phyloP scores from a whole-genome alignment of 192 early-diverging fungal species.

The Coemansia sp. region DNA sequence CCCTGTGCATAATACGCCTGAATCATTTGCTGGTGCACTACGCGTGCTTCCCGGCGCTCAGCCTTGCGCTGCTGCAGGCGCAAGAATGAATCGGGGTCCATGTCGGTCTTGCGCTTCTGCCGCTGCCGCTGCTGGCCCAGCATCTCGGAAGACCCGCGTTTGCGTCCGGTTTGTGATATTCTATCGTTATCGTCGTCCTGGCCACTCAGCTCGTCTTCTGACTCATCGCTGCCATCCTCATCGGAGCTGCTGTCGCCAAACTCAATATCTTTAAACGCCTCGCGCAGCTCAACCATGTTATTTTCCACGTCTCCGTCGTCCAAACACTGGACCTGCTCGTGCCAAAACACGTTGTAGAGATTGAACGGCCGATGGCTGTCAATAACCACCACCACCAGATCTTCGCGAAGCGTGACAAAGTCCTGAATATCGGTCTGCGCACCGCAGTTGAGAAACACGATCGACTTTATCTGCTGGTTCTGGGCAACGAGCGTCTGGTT shows the following conservation, averaged over 20 bases:
- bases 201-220: slow-evolving; percentile 1
- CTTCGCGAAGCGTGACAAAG: slow-evolving; percentile 54
- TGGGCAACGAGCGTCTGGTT: slow-evolving; percentile 55
- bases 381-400: slow-evolving; percentile 73
- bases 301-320: slow-evolving; percentile 83
- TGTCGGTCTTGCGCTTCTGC: slow-evolving; percentile 14
- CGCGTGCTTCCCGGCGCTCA: slow-evolving; percentile 31
- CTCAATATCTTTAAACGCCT: slow-evolving; percentile 62
- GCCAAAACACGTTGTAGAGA: slow-evolving; percentile 75
- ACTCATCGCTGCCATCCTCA: slow-evolving; percentile 6
- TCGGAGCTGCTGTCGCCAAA: slow-evolving; percentile 23
- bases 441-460: slow-evolving; percentile 87
- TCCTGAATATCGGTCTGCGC: slow-evolving; percentile 73
- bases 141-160: slow-evolving; percentile 11
- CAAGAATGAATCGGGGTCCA: slow-evolving; percentile 52
- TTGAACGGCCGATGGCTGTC: slow-evolving; percentile 90
- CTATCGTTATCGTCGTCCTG: slow-evolving; percentile 1
- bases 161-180: neutral
- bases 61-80: slow-evolving; percentile 40
- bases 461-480: slow-evolving; percentile 63
- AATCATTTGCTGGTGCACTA: slow-evolving; percentile 49
- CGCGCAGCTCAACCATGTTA: slow-evolving; percentile 60
- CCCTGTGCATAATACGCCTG: slow-evolving; percentile 84
- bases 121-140: slow-evolving; percentile 2
- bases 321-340: slow-evolving; percentile 77